These are phyloP conservation scores for Lignosus rhinocerotis DNA, from an alignment of 1,284 basidiomycete genomes.

Conservation along the genomic window DNA sequence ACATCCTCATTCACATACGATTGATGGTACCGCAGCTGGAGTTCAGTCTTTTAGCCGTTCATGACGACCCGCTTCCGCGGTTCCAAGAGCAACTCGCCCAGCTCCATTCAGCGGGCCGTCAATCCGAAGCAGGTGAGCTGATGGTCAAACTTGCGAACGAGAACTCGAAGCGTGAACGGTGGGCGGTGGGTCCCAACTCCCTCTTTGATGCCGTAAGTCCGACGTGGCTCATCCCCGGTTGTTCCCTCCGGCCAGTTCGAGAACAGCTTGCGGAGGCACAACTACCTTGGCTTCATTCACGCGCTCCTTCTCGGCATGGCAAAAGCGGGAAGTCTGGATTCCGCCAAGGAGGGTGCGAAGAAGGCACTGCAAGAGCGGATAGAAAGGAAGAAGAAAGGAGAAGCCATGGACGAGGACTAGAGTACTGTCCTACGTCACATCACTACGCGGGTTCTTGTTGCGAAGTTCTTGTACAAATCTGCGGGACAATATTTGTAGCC, in stretches of 20 bases:
- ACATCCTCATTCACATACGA: conserved; percentile 3
- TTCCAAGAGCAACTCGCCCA: conserved; percentile 61
- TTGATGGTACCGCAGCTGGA: conserved; percentile 57
- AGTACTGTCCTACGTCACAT: background rate
- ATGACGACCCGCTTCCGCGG: conserved; percentile 73
- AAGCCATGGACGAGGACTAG: conserved; percentile 55
- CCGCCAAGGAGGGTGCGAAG: conserved; percentile 49
- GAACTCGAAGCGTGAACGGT: conserved; percentile 73
- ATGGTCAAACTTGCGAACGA: conserved; percentile 72
- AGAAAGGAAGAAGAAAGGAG: conserved; percentile 49
- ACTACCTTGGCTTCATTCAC: conserved; percentile 80
- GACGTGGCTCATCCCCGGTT: background rate
- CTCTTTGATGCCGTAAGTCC: no score
- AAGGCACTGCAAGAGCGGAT: conserved; percentile 54
- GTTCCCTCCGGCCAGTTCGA: conserved; percentile 61
- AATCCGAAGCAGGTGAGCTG: conserved; percentile 50
- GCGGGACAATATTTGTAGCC: no score
- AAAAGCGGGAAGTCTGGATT: conserved; percentile 56
- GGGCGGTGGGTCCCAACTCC: conserved; percentile 68
- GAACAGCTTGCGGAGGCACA: conserved; percentile 79
- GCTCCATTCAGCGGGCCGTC: conserved; percentile 44
- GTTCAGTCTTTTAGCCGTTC: conserved; percentile 87
- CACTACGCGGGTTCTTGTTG: background rate
- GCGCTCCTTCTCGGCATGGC: conserved; percentile 69
- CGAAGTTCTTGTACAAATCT: no score